Evolutionary conservation across 176 grass and related monocot species (phyloP), one percentile per base, ranked within the genome.

Genomic region (Phoenix roebelenii): DNA sequence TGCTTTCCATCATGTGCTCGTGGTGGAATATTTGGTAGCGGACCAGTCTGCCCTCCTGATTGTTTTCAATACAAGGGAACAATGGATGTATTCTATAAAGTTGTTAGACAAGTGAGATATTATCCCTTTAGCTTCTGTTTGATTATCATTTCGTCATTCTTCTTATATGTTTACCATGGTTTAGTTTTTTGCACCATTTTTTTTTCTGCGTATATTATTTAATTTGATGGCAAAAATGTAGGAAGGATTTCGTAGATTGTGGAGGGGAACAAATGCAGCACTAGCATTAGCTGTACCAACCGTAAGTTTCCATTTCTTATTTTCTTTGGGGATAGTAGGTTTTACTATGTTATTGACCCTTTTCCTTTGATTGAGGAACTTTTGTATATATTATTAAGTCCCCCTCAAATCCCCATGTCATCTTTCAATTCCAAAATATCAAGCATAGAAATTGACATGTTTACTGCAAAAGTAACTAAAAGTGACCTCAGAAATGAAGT

Each of bases 1-100:
- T 97, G 92, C 67, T 97, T 87, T 55, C 78, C 92, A 17, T 85
- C 84, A 23, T 97, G 92, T 66, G 85, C 84, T 28, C 83, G 87
- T 1, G 81, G 83, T 61, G 70, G 83, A 22, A 50, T 88, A 69
- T 75, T 88, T 52, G 92, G 84, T 64, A 90, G 73, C 7, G 87
- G 90, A 51, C 81, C 78, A 67, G 60, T 90, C 79, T 97, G 84
- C 51, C 87, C 93, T 28, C 81, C 69, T 50, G 93, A 91, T 79
- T 97, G 93, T 69, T 97, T 97, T 67, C 72, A 91, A 54, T 97
- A 97, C 64, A 97, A 91, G 63, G 87, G 87, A 70, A 97, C 93
- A 44, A 55, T 97, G 24, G 87, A 97, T 60, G 81, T 97, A 73
- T 91, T 97, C 32, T 80, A 85, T 60, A 97, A 97, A 83, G 83